A percentile compares a stretch with the other conserved stretches of the same genome.
Evolutionary conservation across 495 filamentous ascomycete genomes (phyloP).

Genomic region (Podospora conica): DNA sequence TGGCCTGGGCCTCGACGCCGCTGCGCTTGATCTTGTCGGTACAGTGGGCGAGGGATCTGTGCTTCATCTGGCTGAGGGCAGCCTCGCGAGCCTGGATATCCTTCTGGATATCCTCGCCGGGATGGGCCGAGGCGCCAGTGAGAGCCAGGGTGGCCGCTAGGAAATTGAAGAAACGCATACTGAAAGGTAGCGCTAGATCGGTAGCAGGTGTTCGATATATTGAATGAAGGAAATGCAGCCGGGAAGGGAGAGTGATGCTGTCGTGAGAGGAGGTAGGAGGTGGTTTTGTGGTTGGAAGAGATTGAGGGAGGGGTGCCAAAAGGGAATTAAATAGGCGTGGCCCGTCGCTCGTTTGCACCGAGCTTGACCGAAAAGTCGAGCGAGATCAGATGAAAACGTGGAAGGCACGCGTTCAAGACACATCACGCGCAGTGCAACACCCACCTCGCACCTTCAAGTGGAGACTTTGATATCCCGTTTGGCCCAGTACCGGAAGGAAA

Average conservation of each 20-base stretch:
- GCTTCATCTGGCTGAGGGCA: slow-evolving; percentile 30
- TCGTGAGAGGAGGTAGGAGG: neutral
- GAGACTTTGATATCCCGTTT: too few relatives aligned
- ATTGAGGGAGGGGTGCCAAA: neutral
- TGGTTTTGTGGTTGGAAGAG: neutral
- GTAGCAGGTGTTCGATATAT: neutral
- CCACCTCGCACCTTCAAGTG: too few relatives aligned
- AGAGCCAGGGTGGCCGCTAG: slow-evolving; percentile 5
- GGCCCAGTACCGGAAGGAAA: too few relatives aligned
- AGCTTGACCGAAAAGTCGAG: too few relatives aligned
- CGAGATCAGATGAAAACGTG: neutral
- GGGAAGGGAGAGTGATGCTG: neutral
- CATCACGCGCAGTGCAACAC: too few relatives aligned
- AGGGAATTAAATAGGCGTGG: neutral
- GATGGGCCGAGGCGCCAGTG: slow-evolving; percentile 32
- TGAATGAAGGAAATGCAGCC: neutral
- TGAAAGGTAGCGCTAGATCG: neutral
- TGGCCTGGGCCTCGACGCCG: slow-evolving; percentile 36
- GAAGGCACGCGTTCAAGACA: neutral
- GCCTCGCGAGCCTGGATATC: slow-evolving; percentile 40
- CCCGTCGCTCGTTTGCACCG: too few relatives aligned
- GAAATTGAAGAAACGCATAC: slow-evolving; percentile 13
- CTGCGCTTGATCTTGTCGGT: slow-evolving; percentile 37
- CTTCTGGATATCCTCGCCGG: slow-evolving; percentile 41
- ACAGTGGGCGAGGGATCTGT: slow-evolving; percentile 39